A percentile compares a stretch with the other conserved stretches of the same genome.
These are phyloP conservation scores for Xylaria sp. DNA, from an alignment of 2,329 filamentous ascomycete species.

Conservation along the genomic window DNA sequence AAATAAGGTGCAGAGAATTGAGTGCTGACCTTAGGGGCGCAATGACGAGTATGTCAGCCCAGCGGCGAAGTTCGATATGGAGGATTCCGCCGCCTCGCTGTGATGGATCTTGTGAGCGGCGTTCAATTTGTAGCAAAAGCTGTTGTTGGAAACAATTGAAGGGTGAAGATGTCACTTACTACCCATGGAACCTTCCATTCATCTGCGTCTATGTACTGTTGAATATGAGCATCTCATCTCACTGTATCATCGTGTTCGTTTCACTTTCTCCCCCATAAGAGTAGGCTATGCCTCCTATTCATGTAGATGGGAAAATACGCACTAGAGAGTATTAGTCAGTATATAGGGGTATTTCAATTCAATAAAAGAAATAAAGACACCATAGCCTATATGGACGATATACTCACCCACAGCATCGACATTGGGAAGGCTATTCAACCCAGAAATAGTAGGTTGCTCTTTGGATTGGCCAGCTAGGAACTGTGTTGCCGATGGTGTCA, in stretches of 20 bases:
- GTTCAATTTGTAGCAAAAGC: background rate
- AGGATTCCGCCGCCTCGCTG: conserved; percentile 78
- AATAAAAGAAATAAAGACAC: background rate
- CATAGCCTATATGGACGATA: background rate
- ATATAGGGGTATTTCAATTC: background rate
- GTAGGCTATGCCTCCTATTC: background rate
- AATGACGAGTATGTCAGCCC: conserved; percentile 82
- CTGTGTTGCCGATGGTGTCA: conserved; percentile 76
- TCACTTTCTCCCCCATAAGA: background rate
- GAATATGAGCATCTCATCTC: conserved; percentile 20
- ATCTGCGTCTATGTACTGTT: conserved; percentile 77
- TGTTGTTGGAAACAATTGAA: background rate
- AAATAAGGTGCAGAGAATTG: background rate
- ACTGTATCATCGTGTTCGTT: background rate
- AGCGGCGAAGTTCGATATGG: conserved; percentile 86
- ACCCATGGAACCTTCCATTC: conserved; percentile 87
- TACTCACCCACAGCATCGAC: conserved; percentile 73
- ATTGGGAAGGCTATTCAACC: conserved; percentile 69
- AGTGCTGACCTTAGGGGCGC: conserved; percentile 67
- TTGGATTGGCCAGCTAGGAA: conserved; percentile 80
- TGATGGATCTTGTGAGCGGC: conserved; percentile 14
- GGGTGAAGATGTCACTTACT: conserved; percentile 18
- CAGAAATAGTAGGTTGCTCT: conserved; percentile 77
- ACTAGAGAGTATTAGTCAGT: conserved; percentile 28
- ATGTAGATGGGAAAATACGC: conserved; percentile 11